phyloP scores from a whole-genome alignment of 495 filamentous ascomycete genomes.

The Penicillium mononematosum region DNA sequence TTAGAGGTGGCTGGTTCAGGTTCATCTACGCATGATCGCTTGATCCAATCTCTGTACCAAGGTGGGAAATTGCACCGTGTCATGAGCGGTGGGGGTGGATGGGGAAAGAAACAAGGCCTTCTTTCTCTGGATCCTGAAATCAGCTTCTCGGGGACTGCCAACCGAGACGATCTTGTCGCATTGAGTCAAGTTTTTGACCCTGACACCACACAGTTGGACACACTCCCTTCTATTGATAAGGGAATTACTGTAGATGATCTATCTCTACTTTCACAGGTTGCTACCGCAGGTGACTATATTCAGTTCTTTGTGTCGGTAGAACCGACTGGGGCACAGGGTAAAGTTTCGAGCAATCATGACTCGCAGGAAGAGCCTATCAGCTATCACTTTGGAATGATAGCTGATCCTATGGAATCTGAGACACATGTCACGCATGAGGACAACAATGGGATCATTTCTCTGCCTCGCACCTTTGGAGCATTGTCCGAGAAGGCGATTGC shows the following conservation, averaged over 20 bases:
- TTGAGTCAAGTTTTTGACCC: constrained; percentile 28
- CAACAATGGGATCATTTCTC: constrained; percentile 24
- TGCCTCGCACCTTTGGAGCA: constrained; percentile 46
- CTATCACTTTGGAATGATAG: constrained; percentile 37
- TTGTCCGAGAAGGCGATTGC: constrained; percentile 52
- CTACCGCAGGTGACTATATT: constrained; percentile 47
- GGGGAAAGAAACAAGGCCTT: constrained; percentile 82
- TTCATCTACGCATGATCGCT: constrained; percentile 22
- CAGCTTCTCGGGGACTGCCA: constrained; percentile 28
- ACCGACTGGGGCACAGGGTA: constrained; percentile 9
- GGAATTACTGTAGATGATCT: constrained; percentile 34
- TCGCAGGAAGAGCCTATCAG: constrained; percentile 14
- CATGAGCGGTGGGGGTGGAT: constrained; percentile 86
- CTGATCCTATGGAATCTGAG: constrained; percentile 23
- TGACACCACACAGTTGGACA: constrained; percentile 14
- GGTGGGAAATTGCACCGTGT: constrained; percentile 63
- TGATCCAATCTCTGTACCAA: constrained; percentile 26
- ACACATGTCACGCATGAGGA: constrained; percentile 11
- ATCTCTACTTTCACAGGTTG: constrained; percentile 44
- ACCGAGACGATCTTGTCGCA: constrained; percentile 12
- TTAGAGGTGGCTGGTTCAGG: constrained; percentile 17
- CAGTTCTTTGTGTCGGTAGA: constrained; percentile 49
- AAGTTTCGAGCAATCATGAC: not conserved
- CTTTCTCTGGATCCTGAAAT: constrained; percentile 77
- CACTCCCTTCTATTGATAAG: constrained; percentile 24